phyloP scores from a whole-genome alignment of 768 basidiomycete genomes.

The Psilocybe tampanensis region DNA sequence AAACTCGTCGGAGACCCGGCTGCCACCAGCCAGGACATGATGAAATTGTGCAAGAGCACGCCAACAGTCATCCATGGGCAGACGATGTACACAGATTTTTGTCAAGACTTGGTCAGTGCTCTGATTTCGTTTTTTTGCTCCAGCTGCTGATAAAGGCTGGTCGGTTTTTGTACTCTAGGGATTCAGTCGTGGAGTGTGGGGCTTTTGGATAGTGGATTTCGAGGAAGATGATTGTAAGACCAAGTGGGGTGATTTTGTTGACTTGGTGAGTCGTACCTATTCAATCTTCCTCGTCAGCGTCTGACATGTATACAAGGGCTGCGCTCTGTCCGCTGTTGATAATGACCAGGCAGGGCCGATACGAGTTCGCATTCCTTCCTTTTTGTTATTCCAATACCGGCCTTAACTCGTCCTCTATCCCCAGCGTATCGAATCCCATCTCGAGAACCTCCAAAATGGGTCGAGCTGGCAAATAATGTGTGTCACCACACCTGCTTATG shows the following conservation, averaged over 20 bases:
- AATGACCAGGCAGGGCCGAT: neutral
- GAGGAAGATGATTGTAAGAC: slow-evolving; percentile 29
- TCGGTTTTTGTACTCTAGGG: slow-evolving; percentile 20
- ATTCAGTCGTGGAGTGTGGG: slow-evolving; percentile 28
- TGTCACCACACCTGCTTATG: slow-evolving; percentile 30
- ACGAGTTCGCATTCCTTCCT: slow-evolving; percentile 10
- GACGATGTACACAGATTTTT: slow-evolving; percentile 24
- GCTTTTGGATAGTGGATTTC: slow-evolving; percentile 29
- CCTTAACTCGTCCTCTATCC: neutral
- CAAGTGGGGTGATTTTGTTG: slow-evolving; percentile 28
- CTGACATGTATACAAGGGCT: slow-evolving; percentile 18
- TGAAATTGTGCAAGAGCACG: slow-evolving; percentile 27
- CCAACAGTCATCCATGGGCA: slow-evolving; percentile 27
- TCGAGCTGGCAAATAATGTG: slow-evolving; percentile 35
- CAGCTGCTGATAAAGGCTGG: neutral
- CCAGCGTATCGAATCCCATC: slow-evolving; percentile 25
- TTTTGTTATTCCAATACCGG: neutral
- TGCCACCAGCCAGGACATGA: slow-evolving; percentile 10
- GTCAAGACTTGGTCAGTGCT: slow-evolving; percentile 28
- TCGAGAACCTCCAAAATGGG: slow-evolving; percentile 26
- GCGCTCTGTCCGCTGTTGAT: neutral
- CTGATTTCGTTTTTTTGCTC: neutral
- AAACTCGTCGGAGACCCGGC: slow-evolving; percentile 10
- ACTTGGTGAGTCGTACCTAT: slow-evolving; percentile 19
- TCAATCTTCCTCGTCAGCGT: too few relatives aligned